Evolutionary conservation across 306 rosid species (phyloP).

Genomic region (Inga laurina): DNA sequence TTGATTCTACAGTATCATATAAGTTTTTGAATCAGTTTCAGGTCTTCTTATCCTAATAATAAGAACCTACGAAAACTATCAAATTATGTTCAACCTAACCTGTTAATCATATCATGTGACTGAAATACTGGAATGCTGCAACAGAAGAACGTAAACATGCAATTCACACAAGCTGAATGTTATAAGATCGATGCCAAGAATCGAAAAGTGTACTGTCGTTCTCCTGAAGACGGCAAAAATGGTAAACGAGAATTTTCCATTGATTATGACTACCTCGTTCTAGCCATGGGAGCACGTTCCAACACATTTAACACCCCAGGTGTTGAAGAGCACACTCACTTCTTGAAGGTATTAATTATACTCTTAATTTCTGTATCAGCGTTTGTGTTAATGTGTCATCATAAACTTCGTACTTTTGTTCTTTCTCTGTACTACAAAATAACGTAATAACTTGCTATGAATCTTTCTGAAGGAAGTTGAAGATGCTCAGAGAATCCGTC

Average conservation of each 20-base stretch:
- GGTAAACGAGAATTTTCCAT: constrained; percentile 65
- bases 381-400: not conserved
- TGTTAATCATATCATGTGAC: not conserved
- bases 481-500: constrained; percentile 86
- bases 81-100: not conserved
- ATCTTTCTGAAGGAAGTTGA: constrained; percentile 81
- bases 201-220: constrained; percentile 69
- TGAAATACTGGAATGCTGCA: not conserved
- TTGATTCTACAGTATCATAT: not conserved
- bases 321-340: constrained; percentile 76
- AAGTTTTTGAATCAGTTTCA: not conserved
- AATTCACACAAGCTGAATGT: constrained; percentile 86
- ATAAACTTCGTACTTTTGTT: not conserved
- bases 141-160: constrained; percentile 63
- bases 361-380: not conserved
- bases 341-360: constrained; percentile 69
- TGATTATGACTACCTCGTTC: constrained; percentile 83
- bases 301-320: constrained; percentile 98
- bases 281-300: constrained; percentile 82
- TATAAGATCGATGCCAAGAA: constrained; percentile 75
- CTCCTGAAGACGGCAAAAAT: constrained; percentile 47
- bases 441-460: not conserved
- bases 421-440: not conserved
- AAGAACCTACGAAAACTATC: not conserved
- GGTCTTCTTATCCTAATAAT: not conserved